phyloP scores from a whole-genome alignment of 2,329 filamentous ascomycete genomes.

The Colletotrichum sp. region DNA sequence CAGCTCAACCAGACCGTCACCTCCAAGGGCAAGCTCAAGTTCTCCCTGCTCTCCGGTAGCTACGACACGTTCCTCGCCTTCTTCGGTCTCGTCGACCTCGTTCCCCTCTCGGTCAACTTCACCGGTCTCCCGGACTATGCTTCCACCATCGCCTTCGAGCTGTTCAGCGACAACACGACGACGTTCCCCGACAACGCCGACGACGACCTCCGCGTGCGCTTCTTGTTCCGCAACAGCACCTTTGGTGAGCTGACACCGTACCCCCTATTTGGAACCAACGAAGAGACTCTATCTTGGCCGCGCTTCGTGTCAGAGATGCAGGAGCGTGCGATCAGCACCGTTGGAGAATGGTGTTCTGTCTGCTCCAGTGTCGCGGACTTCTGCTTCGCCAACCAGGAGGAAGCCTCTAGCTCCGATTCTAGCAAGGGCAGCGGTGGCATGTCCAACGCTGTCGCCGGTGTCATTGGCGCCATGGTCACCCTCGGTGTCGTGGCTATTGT shows the following conservation, averaged over 20 bases:
- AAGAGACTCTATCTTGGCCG: constrained; percentile 33
- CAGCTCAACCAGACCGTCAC: constrained; percentile 36
- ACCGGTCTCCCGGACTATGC: constrained; percentile 38
- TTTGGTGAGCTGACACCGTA: constrained; percentile 29
- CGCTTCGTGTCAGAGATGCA: constrained; percentile 32
- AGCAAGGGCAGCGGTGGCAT: constrained; percentile 24
- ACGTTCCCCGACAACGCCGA: constrained; percentile 29
- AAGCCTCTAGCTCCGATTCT: constrained; percentile 1
- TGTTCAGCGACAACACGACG: constrained; percentile 29
- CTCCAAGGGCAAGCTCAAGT: constrained; percentile 34
- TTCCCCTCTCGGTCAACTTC: constrained; percentile 31
- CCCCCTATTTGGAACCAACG: constrained; percentile 32
- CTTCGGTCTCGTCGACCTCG: constrained; percentile 33
- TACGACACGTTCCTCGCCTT: constrained; percentile 42
- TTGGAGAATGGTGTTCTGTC: constrained; percentile 33
- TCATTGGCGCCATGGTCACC: constrained; percentile 36
- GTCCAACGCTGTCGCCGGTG: constrained; percentile 37
- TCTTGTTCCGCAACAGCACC: constrained; percentile 39
- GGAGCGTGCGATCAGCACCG: constrained; percentile 30
- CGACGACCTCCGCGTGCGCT: constrained; percentile 34
- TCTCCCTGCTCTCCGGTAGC: constrained; percentile 36
- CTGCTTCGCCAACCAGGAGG: constrained; percentile 34
- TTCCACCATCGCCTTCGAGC: constrained; percentile 40
- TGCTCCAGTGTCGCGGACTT: constrained; percentile 32
- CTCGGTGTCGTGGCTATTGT: constrained; percentile 30